Evolutionary conservation across 139 green algal genomes (phyloP).

Genomic region (Chlamydomonas urium): DNA sequence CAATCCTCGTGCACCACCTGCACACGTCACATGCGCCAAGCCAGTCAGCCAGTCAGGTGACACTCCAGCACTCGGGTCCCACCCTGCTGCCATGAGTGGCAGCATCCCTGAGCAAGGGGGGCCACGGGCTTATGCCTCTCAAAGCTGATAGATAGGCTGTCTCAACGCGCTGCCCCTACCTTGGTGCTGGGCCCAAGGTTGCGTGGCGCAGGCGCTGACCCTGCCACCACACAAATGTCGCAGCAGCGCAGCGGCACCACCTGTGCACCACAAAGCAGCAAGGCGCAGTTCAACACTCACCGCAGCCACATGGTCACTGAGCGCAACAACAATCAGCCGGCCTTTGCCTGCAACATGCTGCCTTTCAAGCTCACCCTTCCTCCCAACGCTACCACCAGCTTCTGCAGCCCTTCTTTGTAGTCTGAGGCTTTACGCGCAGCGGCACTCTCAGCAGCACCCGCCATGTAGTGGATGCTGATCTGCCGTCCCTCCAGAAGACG

Average conservation of each 20-base stretch:
- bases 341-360: neutral
- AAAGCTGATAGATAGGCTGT: too few relatives aligned
- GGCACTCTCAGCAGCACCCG: neutral
- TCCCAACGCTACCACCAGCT: neutral
- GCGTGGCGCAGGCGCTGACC: neutral
- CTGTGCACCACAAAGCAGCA: neutral
- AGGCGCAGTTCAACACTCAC: neutral
- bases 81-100: too few relatives aligned
- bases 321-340: neutral
- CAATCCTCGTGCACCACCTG: neutral
- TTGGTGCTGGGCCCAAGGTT: too few relatives aligned
- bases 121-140: constrained; percentile 5
- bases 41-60: neutral
- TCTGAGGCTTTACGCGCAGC: neutral
- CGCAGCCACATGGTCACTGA: neutral
- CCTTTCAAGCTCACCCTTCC: neutral
- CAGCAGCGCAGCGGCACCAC: neutral
- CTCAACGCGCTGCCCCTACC: too few relatives aligned
- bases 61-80: too few relatives aligned
- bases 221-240: neutral
- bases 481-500: neutral
- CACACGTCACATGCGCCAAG: neutral
- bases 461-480: neutral
- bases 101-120: too few relatives aligned
- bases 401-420: neutral